A percentile compares a stretch with the other conserved stretches of the same genome.
These are phyloP conservation scores for Anisodus acutangulus DNA, from an alignment of 257 asterid species.

Conservation along the genomic window DNA sequence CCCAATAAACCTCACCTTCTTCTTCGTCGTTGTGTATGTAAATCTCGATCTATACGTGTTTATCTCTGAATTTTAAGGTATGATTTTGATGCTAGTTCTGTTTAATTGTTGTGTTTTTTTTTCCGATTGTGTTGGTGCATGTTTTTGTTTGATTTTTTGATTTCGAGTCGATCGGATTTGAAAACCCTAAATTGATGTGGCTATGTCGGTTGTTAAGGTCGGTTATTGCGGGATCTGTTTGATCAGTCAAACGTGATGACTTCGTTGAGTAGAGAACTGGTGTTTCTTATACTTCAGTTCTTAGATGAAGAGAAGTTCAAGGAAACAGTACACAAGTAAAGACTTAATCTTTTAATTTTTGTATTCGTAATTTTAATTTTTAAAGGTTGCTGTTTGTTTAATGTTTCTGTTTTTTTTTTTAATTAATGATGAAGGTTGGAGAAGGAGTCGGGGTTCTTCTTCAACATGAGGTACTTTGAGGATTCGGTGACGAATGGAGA, in stretches of 20 bases:
- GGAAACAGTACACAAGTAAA: constrained; percentile 64
- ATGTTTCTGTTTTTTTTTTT: neutral
- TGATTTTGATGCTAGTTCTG: neutral
- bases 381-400: neutral
- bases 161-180: constrained; percentile 15
- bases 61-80: neutral
- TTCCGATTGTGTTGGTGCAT: constrained; percentile 8
- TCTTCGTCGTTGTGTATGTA: neutral
- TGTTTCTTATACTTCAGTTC: constrained; percentile 61
- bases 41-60: neutral
- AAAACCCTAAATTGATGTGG: constrained; percentile 33
- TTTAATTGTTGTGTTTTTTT: neutral
- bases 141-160: neutral
- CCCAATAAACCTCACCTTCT: neutral
- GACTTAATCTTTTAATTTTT: neutral
- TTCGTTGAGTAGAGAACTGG: constrained; percentile 58
- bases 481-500: constrained; percentile 59
- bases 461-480: constrained; percentile 64
- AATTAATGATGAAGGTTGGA: constrained; percentile 53
- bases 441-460: constrained; percentile 68
- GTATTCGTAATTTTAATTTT: neutral
- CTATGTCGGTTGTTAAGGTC: constrained; percentile 30
- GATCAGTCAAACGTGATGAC: constrained; percentile 45
- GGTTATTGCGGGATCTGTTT: neutral
- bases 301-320: constrained; percentile 61